These are phyloP conservation scores for Myxozyma sirexii DNA, from an alignment of 805 yeast genomes.

Conservation along the genomic window DNA sequence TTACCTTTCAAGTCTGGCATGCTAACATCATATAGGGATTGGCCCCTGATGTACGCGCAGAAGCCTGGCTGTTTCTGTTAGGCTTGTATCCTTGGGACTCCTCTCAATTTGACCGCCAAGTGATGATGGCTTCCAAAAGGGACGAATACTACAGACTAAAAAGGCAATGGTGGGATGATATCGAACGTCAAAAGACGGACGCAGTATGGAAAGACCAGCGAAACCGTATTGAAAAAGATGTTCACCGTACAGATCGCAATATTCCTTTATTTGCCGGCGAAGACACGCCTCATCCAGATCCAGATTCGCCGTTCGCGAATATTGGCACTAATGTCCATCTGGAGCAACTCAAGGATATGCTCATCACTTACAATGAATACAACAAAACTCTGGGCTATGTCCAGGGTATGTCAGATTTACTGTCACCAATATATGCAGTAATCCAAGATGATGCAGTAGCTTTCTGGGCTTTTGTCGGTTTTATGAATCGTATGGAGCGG, in stretches of 20 bases:
- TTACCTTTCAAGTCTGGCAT: background rate
- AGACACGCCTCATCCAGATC: slow-evolving; percentile 47
- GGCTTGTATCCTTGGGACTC: slow-evolving; percentile 91
- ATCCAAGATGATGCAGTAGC: slow-evolving; percentile 71
- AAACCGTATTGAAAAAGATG: slow-evolving; percentile 88
- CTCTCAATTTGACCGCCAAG: slow-evolving; percentile 65
- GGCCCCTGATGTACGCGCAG: slow-evolving; percentile 58
- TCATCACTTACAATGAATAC: slow-evolving; percentile 82
- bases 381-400: slow-evolving; percentile 88
- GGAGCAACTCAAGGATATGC: slow-evolving; percentile 68
- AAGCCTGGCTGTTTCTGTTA: slow-evolving; percentile 85
- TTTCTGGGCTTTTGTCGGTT: slow-evolving; percentile 84
- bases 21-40: slow-evolving; percentile 54
- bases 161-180: slow-evolving; percentile 71
- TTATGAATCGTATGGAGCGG: slow-evolving; percentile 94
- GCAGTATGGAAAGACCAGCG: slow-evolving; percentile 89
- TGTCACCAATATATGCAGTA: slow-evolving; percentile 76
- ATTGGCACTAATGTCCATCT: slow-evolving; percentile 79
- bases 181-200: slow-evolving; percentile 55
- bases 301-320: slow-evolving; percentile 57
- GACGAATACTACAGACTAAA: slow-evolving; percentile 62
- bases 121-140: slow-evolving; percentile 57
- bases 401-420: slow-evolving; percentile 95
- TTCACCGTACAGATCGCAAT: slow-evolving; percentile 85
- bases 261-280: slow-evolving; percentile 63